Percentiles rank a stretch among this genome's conserved stretches.
These are phyloP conservation scores for Cystofilobasidium capitatum DNA, from an alignment of 768 basidiomycete genomes.

Conservation along the genomic window DNA sequence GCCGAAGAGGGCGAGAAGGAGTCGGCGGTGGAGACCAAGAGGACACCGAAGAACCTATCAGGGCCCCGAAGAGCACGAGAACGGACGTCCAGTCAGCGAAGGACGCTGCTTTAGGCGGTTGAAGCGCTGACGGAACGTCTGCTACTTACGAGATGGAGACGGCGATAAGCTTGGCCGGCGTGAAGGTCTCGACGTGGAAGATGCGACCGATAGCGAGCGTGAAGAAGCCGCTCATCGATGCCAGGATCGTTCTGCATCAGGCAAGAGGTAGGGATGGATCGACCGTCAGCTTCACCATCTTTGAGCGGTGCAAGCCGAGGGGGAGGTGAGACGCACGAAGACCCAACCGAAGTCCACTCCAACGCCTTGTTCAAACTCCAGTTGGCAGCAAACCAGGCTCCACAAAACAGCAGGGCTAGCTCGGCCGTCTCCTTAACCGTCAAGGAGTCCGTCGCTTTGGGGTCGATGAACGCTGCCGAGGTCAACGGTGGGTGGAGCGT, in stretches of 20 bases:
- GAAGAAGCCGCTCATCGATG: slow-evolving; percentile 65
- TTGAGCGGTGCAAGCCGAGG: slow-evolving; percentile 65
- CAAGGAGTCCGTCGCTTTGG: slow-evolving; percentile 42
- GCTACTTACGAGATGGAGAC: slow-evolving; percentile 62
- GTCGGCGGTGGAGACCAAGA: slow-evolving; percentile 83
- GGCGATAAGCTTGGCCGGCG: slow-evolving; percentile 60
- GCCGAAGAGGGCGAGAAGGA: slow-evolving; percentile 41
- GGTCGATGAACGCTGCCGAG: neutral
- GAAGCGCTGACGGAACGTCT: neutral
- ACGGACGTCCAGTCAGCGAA: slow-evolving; percentile 1
- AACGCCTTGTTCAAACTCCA: slow-evolving; percentile 79
- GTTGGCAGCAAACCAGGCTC: slow-evolving; percentile 86
- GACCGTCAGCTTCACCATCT: slow-evolving; percentile 84
- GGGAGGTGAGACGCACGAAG: slow-evolving; percentile 8
- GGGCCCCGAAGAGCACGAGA: neutral
- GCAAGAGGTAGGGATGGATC: slow-evolving; percentile 32
- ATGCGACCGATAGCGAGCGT: slow-evolving; percentile 74
- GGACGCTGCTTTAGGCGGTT: neutral
- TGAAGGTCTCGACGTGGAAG: slow-evolving; percentile 69
- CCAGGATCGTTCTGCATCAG: slow-evolving; percentile 15
- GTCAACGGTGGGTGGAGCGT: slow-evolving; percentile 16
- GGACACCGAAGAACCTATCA: slow-evolving; percentile 65
- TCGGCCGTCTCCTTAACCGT: slow-evolving; percentile 61
- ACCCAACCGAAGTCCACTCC: slow-evolving; percentile 68
- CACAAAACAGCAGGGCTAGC: slow-evolving; percentile 69